Conservation (phyloP, 2,329 filamentous ascomycete species). For the Claviceps cyperi region DNA sequence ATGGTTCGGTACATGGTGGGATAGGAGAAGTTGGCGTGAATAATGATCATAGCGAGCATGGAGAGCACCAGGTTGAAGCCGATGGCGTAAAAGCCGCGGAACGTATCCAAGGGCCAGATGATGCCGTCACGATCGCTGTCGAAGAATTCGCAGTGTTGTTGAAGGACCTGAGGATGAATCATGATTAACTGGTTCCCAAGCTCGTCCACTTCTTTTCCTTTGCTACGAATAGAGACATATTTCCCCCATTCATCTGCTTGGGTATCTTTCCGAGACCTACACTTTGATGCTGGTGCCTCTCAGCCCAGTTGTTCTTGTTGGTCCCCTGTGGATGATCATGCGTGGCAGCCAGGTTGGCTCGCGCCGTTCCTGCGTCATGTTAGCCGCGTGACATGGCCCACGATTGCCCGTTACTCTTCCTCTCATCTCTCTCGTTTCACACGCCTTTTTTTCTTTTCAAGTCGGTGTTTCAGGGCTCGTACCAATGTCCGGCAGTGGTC, state of each 20-base stretch:
- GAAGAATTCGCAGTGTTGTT: slow-evolving; percentile 26
- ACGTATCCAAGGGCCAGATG: slow-evolving; percentile 25
- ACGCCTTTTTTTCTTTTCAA: no score
- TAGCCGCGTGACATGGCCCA: no score
- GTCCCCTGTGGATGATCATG: slow-evolving; percentile 21
- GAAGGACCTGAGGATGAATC: slow-evolving; percentile 13
- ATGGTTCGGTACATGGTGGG: slow-evolving; percentile 29
- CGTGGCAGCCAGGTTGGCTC: slow-evolving; percentile 21
- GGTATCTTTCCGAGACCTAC: slow-evolving; percentile 4
- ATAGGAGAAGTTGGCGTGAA: slow-evolving; percentile 30
- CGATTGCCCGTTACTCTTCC: no score
- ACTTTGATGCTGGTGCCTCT: slow-evolving; percentile 17
- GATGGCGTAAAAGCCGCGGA: slow-evolving; percentile 22
- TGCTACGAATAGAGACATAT: not conserved
- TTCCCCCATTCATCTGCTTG: not conserved
- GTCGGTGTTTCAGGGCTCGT: not conserved
- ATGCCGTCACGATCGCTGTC: slow-evolving; percentile 25
- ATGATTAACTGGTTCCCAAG: not conserved
- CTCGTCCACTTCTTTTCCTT: not conserved
- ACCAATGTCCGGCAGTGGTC: slow-evolving; percentile 15
- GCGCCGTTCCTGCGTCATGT: slow-evolving; percentile 14
- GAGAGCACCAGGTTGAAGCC: slow-evolving; percentile 27
- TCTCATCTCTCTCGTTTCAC: no score
- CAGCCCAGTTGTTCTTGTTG: slow-evolving; percentile 17
- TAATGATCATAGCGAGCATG: slow-evolving; percentile 22